Conservation (phyloP, 2,329 filamentous ascomycete genomes). For the Colletotrichum incanum region DNA sequence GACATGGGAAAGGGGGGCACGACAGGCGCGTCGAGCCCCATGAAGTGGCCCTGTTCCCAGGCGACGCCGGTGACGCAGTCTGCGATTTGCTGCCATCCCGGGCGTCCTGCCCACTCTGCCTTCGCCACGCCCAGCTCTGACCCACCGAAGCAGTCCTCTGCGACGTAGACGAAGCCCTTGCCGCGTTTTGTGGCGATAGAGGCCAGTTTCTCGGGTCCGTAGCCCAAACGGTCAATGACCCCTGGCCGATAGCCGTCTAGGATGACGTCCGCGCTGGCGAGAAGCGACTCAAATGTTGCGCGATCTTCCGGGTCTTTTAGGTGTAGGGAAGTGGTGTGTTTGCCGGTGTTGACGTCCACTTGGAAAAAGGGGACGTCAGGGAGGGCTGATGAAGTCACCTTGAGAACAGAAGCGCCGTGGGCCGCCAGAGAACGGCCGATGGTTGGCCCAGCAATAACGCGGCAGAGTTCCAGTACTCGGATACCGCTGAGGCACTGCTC, state of each 20-base stretch:
- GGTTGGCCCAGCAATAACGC: constrained; percentile 78
- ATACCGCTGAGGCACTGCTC: constrained; percentile 67
- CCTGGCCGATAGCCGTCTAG: constrained; percentile 76
- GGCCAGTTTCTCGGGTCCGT: constrained; percentile 65
- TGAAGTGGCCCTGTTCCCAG: constrained; percentile 67
- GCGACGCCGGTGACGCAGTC: constrained; percentile 71
- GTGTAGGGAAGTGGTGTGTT: constrained; percentile 72
- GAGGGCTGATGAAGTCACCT: constrained; percentile 73
- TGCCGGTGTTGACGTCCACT: constrained; percentile 76
- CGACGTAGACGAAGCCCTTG: constrained; percentile 73
- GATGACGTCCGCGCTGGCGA: constrained; percentile 72
- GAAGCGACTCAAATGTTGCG: constrained; percentile 66
- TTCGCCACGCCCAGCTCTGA: constrained; percentile 55
- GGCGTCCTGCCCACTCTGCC: constrained; percentile 68
- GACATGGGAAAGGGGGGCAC: constrained; percentile 72
- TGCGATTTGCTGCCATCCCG: constrained; percentile 77
- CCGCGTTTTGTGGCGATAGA: constrained; percentile 64
- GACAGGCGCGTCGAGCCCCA: constrained; percentile 70
- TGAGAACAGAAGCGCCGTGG: constrained; percentile 78
- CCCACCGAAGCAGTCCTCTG: constrained; percentile 77
- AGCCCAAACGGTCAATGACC: constrained; percentile 71
- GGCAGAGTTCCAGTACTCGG: constrained; percentile 77
- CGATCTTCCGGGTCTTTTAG: constrained; percentile 66
- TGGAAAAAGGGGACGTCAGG: constrained; percentile 77
- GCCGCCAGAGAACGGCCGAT: constrained; percentile 77